phyloP scores from a whole-genome alignment of 2,329 filamentous ascomycete genomes.

The Colletotrichum zoysiae region DNA sequence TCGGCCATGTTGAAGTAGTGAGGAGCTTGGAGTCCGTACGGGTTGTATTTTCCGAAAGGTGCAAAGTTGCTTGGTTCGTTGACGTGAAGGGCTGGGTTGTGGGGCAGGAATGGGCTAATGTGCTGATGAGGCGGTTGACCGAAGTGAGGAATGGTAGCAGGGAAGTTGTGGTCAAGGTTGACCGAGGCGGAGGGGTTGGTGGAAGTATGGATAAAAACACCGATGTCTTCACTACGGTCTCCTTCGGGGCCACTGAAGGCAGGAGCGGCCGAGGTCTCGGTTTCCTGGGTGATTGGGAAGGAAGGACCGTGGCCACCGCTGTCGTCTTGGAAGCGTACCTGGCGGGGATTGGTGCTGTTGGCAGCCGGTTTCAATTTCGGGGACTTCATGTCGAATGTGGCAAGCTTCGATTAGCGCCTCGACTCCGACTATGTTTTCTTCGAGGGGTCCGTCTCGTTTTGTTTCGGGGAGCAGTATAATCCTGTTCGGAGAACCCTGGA shows the following conservation, averaged over 20 bases:
- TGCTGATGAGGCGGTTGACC: constrained; percentile 35
- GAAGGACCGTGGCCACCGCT: not conserved
- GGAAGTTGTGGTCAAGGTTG: constrained; percentile 21
- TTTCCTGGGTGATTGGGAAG: constrained; percentile 30
- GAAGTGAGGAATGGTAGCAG: constrained; percentile 13
- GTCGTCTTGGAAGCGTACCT: constrained; percentile 32
- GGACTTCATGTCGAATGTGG: constrained; percentile 33
- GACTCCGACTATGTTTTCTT: not conserved
- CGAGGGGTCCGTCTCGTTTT: not conserved
- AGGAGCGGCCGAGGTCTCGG: constrained; percentile 21
- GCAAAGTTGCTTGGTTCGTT: constrained; percentile 29
- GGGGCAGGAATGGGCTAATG: constrained; percentile 38
- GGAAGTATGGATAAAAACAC: constrained; percentile 32
- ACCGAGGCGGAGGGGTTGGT: constrained; percentile 39
- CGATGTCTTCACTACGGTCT: not conserved
- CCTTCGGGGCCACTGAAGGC: constrained; percentile 16
- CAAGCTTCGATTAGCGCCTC: not conserved
- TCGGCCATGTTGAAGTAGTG: constrained; percentile 51
- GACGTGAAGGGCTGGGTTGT: constrained; percentile 36
- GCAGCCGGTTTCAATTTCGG: constrained; percentile 31
- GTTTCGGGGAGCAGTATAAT: not conserved
- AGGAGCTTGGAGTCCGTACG: constrained; percentile 39
- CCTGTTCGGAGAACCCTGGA: not conserved
- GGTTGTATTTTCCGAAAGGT: constrained; percentile 36
- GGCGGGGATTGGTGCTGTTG: constrained; percentile 32